Conservation (phyloP, 441 rosid species). For the Populus hybrid region DNA sequence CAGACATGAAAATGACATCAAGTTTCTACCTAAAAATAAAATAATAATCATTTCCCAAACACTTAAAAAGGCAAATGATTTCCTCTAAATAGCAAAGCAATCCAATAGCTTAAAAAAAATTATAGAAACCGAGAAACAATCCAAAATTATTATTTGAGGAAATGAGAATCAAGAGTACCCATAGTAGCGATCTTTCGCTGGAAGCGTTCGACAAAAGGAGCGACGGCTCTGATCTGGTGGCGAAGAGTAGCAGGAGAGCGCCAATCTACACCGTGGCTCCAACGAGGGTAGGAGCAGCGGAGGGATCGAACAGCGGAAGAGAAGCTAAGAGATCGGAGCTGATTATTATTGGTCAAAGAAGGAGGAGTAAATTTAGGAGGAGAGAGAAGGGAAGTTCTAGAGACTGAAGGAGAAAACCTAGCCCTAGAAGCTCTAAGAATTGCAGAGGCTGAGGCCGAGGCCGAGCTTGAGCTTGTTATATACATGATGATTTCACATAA, state of each 20-base stretch:
- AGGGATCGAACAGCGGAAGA: slow-evolving; percentile 53
- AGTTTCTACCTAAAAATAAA: background rate
- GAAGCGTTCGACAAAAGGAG: slow-evolving; percentile 65
- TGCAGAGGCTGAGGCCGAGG: slow-evolving; percentile 55
- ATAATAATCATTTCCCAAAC: background rate
- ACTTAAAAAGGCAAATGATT: background rate
- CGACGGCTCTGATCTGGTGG: slow-evolving; percentile 57
- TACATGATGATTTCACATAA: slow-evolving; percentile 64
- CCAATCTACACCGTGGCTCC: slow-evolving; percentile 76
- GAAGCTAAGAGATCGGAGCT: slow-evolving; percentile 53
- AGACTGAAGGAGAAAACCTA: slow-evolving; percentile 25
- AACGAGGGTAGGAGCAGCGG: slow-evolving; percentile 53
- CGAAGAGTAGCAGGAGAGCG: slow-evolving; percentile 59
- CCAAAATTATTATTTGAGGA: slow-evolving; percentile 13
- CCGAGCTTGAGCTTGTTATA: slow-evolving; percentile 51
- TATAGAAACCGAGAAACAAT: background rate
- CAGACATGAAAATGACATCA: slow-evolving; percentile 12
- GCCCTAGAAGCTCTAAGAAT: slow-evolving; percentile 67
- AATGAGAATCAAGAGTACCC: slow-evolving; percentile 48
- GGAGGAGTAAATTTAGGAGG: slow-evolving; percentile 16
- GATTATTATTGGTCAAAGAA: slow-evolving; percentile 16
- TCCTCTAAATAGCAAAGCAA: background rate
- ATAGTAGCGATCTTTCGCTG: slow-evolving; percentile 70
- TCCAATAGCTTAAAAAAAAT: background rate
- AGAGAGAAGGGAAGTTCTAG: slow-evolving; percentile 15